Conservation (phyloP, 2,329 filamentous ascomycete species). For the Fusarium tanahbumbuense region DNA sequence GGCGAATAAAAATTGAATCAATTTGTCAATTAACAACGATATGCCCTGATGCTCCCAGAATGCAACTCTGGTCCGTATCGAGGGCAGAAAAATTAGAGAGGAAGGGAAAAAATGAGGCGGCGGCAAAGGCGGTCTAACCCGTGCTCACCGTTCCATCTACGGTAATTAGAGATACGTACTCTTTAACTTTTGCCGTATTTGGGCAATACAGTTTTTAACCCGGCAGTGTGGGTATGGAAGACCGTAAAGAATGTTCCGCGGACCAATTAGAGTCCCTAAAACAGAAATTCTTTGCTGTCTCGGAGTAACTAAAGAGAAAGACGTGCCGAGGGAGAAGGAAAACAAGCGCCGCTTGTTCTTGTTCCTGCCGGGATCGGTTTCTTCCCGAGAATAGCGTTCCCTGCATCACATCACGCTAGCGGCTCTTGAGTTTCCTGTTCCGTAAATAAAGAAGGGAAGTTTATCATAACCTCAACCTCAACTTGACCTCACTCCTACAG, state of each 20-base stretch:
- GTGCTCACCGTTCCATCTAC: neutral
- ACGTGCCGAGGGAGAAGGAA: neutral
- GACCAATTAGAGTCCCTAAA: neutral
- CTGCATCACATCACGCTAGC: constrained; percentile 7
- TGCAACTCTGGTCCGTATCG: neutral
- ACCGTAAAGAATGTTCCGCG: neutral
- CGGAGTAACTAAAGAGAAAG: neutral
- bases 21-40: neutral
- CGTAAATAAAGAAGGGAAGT: neutral
- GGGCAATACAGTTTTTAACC: neutral
- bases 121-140: constrained; percentile 1
- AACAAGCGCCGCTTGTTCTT: neutral
- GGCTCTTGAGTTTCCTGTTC: neutral
- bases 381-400: constrained; percentile 6
- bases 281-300: neutral
- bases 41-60: neutral
- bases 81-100: neutral
- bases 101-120: neutral
- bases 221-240: neutral
- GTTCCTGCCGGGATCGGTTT: constrained; percentile 11
- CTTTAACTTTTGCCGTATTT: neutral
- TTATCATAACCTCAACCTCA: constrained; percentile 1
- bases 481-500: too few species aligned
- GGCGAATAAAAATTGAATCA: neutral
- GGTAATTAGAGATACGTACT: neutral